A percentile compares a stretch with the other conserved stretches of the same genome.
Evolutionary conservation across 176 grass and related monocot genomes (phyloP).

Genomic region (Carex cristatella): DNA sequence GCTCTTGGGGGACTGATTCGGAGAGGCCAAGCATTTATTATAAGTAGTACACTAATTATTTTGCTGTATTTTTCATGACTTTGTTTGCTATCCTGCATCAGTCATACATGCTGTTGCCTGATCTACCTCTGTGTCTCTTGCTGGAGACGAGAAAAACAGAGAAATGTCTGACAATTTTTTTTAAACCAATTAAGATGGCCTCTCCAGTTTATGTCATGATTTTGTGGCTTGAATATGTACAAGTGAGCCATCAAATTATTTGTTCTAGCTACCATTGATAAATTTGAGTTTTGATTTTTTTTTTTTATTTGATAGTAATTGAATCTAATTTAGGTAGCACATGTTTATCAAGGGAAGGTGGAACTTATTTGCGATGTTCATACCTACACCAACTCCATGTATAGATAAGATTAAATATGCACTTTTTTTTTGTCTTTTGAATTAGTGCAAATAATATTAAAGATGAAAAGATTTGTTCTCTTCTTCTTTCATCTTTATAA

Average conservation of each 20-base stretch:
- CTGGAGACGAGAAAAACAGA: not conserved
- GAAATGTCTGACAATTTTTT: not conserved
- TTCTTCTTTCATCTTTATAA: not conserved
- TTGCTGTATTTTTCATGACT: not conserved
- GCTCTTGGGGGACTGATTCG: constrained; percentile 23
- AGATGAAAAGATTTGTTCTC: not conserved
- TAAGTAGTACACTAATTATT: constrained; percentile 25
- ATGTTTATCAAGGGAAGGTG: not conserved
- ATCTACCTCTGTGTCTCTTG: not conserved
- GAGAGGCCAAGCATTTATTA: constrained; percentile 35
- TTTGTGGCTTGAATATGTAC: not conserved
- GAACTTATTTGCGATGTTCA: not conserved
- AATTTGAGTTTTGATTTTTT: not conserved
- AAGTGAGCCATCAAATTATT: not conserved
- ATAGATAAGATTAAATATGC: not conserved
- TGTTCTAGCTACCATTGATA: not conserved
- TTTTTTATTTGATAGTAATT: not conserved
- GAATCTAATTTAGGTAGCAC: not conserved
- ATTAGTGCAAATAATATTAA: not conserved
- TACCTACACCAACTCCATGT: not conserved
- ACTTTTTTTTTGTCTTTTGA: not conserved
- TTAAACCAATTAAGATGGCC: not conserved
- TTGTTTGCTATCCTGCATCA: not conserved
- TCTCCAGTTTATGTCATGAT: not conserved
- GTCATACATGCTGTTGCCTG: not conserved